These are phyloP conservation scores for Candida lessepsii DNA, from an alignment of 805 yeast species.

Conservation along the genomic window DNA sequence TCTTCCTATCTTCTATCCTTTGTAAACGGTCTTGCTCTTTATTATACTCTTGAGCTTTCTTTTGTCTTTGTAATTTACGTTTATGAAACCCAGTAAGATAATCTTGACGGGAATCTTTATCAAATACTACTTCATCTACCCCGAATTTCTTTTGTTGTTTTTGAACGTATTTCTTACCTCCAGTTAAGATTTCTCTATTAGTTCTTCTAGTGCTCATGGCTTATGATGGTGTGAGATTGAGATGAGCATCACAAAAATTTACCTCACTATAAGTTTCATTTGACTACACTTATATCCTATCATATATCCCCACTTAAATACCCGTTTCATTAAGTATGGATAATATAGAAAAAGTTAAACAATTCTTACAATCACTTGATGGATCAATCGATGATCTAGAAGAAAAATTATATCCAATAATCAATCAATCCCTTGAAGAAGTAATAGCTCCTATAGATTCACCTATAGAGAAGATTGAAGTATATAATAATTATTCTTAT, in stretches of 20 bases:
- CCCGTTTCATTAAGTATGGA: too few species aligned
- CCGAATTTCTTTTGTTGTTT: conserved; percentile 64
- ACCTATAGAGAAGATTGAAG: conserved; percentile 27
- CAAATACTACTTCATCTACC: conserved; percentile 83
- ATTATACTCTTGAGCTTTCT: conserved; percentile 73
- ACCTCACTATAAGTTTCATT: background rate
- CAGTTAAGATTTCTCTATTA: conserved; percentile 84
- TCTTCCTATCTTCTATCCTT: conserved; percentile 72
- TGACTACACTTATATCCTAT: too few species aligned
- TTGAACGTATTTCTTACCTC: conserved; percentile 76
- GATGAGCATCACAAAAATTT: conserved; percentile 12
- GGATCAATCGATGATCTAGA: conserved; percentile 35
- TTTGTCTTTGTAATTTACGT: conserved; percentile 83
- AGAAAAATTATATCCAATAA: conserved; percentile 33
- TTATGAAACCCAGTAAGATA: conserved; percentile 95
- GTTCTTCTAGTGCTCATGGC: conserved; percentile 19
- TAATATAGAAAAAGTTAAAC: conserved; percentile 40
- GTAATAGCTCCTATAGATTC: conserved; percentile 22
- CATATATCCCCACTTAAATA: background rate
- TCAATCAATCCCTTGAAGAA: conserved; percentile 42
- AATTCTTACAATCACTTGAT: conserved; percentile 39
- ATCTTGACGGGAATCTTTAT: conserved; percentile 74
- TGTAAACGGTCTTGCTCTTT: conserved; percentile 76
- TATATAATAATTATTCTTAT: conserved; percentile 47
- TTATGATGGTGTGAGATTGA: background rate